Evolutionary conservation across 768 basidiomycete genomes (phyloP), one percentile per base, ranked within the genome.

Genomic region (Russula virescens): DNA sequence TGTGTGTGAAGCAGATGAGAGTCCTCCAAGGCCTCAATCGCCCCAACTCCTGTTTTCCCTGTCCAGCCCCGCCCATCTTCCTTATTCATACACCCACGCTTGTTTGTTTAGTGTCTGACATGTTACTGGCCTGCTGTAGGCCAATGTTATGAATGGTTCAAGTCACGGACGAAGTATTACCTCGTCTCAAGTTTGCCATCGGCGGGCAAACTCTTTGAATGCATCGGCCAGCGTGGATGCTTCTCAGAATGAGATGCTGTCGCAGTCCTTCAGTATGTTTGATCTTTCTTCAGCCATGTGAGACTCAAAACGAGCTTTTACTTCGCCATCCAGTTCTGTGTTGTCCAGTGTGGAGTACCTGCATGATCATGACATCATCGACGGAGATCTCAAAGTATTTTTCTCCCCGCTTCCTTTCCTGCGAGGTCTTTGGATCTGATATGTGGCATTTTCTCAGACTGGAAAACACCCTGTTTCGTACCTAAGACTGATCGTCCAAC

Each of bases 131-230:
- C 31, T 10, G n/a, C n/a, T 16, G 23, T 31, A 94, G 92, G 92
- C 96, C 60, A 95, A 71, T 94, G 96, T 70, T 95, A 88, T 73
- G 94, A 97, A 73, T 93, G 89, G 86, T 98, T 98, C 72, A 97
- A 98, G 71, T 92, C 90, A n/a, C n/a, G n/a, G n/a, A n/a, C n/a
- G n/a, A n/a, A n/a, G n/a, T n/a, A n/a, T n/a, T n/a, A n/a, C n/a
- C 83, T 98, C n/a, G 83, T 0, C 97, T 97, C 69, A 93, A 98
- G 73, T 87, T 98, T 9, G 96, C 94, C 0, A 81, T 85, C 0
- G 96, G 97, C 7, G n/a, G 97, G 97, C 35, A 97, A 98, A 71
- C 81, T 98, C 2, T 99, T 99, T 71, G 89, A 94, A 54, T 81
- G 93, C 50, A 91, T 98, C 66, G 74, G 88, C 49, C 76, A 87